phyloP scores from a whole-genome alignment of 2,329 filamentous ascomycete genomes.

The Sporothrix dimorphospora region DNA sequence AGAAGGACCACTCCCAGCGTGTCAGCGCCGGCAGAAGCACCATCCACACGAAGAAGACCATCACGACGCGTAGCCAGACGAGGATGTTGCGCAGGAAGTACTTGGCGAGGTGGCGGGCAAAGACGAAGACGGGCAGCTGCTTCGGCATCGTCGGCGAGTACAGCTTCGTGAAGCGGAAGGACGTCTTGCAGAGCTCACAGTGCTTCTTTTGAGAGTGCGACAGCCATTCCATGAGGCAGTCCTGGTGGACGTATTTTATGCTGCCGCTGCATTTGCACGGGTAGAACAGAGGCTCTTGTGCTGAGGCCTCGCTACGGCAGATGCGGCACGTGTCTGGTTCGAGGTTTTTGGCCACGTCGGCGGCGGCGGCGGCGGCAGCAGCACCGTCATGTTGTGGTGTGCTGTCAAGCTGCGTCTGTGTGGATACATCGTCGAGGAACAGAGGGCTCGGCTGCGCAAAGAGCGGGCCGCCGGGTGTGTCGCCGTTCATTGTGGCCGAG shows the following conservation, averaged over 20 bases:
- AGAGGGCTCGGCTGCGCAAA: not conserved
- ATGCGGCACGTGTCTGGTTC: conserved; percentile 91
- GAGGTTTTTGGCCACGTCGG: conserved; percentile 13
- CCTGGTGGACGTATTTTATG: conserved; percentile 97
- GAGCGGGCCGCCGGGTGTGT: not conserved
- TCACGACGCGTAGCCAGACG: conserved; percentile 74
- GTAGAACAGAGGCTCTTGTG: conserved; percentile 87
- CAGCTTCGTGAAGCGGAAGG: conserved; percentile 96
- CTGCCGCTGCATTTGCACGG: conserved; percentile 99
- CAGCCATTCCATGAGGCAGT: conserved; percentile 98
- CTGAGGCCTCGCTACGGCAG: conserved; percentile 84
- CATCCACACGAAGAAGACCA: conserved; percentile 88
- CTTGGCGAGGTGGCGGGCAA: conserved; percentile 74
- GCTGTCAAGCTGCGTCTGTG: not conserved
- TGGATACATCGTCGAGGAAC: not conserved
- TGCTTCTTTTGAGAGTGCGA: conserved; percentile 99
- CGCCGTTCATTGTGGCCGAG: not conserved
- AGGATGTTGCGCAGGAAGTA: conserved; percentile 73
- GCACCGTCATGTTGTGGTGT: not conserved
- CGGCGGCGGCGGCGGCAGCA: not conserved
- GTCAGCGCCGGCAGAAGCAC: conserved; percentile 87
- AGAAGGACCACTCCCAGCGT: conserved; percentile 85
- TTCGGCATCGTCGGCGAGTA: conserved; percentile 94
- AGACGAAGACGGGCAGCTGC: conserved; percentile 77
- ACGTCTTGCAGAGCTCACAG: conserved; percentile 98